Percentiles rank a stretch among this genome's conserved stretches.
phyloP scores from a whole-genome alignment of 768 basidiomycete species.

The Calocera viscosa region DNA sequence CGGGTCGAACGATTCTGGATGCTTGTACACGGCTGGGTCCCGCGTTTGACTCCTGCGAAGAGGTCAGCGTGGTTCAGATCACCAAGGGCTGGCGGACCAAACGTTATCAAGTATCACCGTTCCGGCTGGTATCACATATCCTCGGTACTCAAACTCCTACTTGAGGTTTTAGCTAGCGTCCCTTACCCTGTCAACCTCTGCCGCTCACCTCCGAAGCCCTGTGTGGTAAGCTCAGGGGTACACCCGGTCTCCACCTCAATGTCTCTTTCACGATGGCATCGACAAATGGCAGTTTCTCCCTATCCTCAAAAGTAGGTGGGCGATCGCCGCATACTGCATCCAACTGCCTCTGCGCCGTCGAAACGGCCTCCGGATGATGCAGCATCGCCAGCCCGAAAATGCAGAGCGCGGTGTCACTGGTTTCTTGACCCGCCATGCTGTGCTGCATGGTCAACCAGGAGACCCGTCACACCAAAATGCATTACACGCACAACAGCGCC shows the following conservation, averaged over 20 bases:
- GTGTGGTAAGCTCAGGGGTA: slow-evolving; percentile 22
- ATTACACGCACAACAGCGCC: background rate
- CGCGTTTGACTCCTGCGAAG: background rate
- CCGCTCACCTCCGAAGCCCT: background rate
- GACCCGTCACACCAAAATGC: background rate
- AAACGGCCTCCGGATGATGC: slow-evolving; percentile 39
- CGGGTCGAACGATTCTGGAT: background rate
- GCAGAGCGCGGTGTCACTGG: slow-evolving; percentile 28
- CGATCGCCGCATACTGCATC: slow-evolving; percentile 33
- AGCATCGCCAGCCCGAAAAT: slow-evolving; percentile 45
- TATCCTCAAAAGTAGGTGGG: slow-evolving; percentile 34
- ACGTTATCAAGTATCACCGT: slow-evolving; percentile 14
- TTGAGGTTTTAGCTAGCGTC: background rate
- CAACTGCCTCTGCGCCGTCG: slow-evolving; percentile 40
- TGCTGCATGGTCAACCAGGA: background rate
- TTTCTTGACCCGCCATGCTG: background rate
- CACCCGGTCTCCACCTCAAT: slow-evolving; percentile 37
- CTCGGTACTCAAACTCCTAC: slow-evolving; percentile 6
- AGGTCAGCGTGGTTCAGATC: background rate
- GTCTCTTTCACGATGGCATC: slow-evolving; percentile 27
- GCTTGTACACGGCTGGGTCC: background rate
- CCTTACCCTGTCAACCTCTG: background rate
- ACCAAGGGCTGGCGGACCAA: slow-evolving; percentile 16
- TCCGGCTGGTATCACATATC: slow-evolving; percentile 13
- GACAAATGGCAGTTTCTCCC: slow-evolving; percentile 35